Evolutionary conservation across 2,329 filamentous ascomycete genomes (phyloP), one percentile per base, ranked within the genome.

Genomic region (Aureobasidium sp.): DNA sequence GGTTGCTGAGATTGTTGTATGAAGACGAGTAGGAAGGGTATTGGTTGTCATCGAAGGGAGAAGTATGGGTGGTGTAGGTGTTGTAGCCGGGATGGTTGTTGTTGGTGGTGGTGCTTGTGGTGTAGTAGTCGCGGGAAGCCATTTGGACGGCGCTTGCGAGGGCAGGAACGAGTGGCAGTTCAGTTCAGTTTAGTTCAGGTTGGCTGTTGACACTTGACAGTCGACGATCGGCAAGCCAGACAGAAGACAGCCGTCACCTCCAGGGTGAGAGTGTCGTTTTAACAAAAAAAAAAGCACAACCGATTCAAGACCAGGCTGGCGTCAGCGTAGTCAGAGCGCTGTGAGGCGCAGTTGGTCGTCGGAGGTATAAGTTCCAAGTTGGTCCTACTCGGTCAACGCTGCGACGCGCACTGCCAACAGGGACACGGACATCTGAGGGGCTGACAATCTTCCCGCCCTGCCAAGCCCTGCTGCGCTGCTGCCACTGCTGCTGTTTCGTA

Each of bases 81-180:
- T 68, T 47, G 53, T 64, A 55, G 39, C 66, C 61, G 65, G 60
- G 64, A 64, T 72, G 77, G 67, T 70, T 75, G 70, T 66, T 72
- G 66, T 66, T 68, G 69, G 69, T 70, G 69, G 69, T 70, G 70
- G 70, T 69, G 65, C 76, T 76, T 65, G 75, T 76, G 65, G 80
- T 78, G 75, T 89, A 89, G 75, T 89, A 89, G 69, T 88, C 83
- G 74, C 79, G 78, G 62, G 77, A 72, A 50, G 78, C 77, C 78
- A 80, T 80, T 63, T 59, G 63, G 67, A 55, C 62, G 56, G 59
- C 24, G 47, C n/a, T 39, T 39, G 34, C n/a, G 13, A 43, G 17
- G 37, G 37, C 24, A 32, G 52, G 52, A 41, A 55, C 36, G 52
- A 55, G 37, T 24, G 52, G 13, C 37, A 29, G 52, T 37, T 20